Evolutionary conservation across 805 yeast genomes (phyloP), one percentile per base, ranked within the genome.

Genomic region (Wickerhamomyces chambardii): DNA sequence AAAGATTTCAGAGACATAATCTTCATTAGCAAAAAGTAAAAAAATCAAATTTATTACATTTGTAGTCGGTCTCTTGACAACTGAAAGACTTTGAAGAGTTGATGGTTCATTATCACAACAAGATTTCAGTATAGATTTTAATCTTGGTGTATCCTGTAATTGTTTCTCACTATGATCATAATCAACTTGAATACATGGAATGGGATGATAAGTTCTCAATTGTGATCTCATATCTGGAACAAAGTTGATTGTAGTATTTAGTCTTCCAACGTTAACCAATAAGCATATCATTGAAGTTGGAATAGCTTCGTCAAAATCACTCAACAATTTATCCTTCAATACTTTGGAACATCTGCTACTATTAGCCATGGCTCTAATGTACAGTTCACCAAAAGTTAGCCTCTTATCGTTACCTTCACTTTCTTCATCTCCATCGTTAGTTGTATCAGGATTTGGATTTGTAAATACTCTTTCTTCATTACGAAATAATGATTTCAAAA

Each of bases 201-300:
- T 85, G 11, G 95, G 83, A 59, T 90, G 97, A 53, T 84, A 90
- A 0, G 97, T 89, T 50, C 98, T 69, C 42, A 90, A 67, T 45
- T 87, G 90, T 0, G 95, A 85, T 47, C 86, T 80, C 97, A 90
- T 90, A 51, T 87, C 97, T 17, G 94, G 85, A 37, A 86, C 95
- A 53, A 90, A 83, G 59, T 90, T 90, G 35, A 90, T 79, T 3
- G 97, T 90, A 2, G 98, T 90, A 62, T 90, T 90, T 77, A 90
- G 76, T 42, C 97, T 68, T 9, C 97, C 97, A 36, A 89, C 76
- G 52, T 90, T 90, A 15, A 90, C 97, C 40, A 90, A 64, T 28
- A 90, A 59, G 44, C 95, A 86, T 26, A 86, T 79, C 68, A 85
- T 75, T 36, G 85, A 81, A 16, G 84, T 84, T 15, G 85, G 75